Evolutionary conservation across 345 rosid species (phyloP).

Genomic region (Eutrema heterophyllum): DNA sequence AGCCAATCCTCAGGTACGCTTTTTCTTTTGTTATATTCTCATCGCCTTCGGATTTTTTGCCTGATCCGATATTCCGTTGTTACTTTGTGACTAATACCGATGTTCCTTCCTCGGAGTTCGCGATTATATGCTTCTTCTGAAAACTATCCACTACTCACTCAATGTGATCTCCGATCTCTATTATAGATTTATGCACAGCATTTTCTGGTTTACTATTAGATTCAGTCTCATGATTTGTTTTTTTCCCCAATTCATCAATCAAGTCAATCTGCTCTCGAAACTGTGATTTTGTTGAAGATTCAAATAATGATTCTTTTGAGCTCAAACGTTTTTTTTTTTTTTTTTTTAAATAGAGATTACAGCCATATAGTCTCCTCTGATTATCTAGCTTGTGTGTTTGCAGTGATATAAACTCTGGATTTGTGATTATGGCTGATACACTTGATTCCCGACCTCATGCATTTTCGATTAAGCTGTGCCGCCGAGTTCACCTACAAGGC

Average conservation of each 20-base stretch:
- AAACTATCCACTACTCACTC: background rate
- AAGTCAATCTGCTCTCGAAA: background rate
- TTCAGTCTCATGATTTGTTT: background rate
- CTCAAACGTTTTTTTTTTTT: background rate
- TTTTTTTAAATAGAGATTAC: too few relatives aligned
- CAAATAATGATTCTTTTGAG: background rate
- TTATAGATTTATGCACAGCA: background rate
- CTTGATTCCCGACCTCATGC: constrained; percentile 54
- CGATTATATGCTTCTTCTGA: background rate
- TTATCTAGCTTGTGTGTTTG: background rate
- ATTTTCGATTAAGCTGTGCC: constrained; percentile 82
- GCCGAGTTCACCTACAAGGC: constrained; percentile 66
- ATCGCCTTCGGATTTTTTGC: background rate
- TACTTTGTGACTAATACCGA: background rate
- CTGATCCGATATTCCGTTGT: background rate
- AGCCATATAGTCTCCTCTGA: background rate
- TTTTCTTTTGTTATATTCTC: background rate
- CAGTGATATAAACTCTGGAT: constrained; percentile 1
- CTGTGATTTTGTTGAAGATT: background rate
- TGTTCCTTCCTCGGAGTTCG: background rate
- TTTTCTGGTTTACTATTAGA: background rate
- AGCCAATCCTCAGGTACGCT: background rate
- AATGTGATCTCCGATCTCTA: constrained; percentile 7
- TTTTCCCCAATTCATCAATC: background rate
- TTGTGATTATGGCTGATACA: constrained; percentile 30